Evolutionary conservation across 148 eudicot species (phyloP).

Genomic region (Vaccinium macrocarpon): DNA sequence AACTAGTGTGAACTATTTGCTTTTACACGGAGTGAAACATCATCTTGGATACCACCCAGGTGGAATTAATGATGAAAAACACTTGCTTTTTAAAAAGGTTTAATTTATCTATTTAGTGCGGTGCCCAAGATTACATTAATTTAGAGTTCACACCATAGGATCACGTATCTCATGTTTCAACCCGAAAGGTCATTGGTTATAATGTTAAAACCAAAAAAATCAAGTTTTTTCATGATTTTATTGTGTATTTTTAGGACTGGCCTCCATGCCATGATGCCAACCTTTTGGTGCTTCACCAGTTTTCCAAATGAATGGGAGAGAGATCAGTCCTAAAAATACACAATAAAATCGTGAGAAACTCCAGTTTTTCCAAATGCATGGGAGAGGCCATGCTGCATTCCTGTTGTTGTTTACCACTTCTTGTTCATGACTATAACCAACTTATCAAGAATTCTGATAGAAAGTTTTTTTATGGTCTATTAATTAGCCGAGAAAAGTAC

Average conservation of each 20-base stretch:
- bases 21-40: background rate
- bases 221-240: background rate
- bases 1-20: background rate
- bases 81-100: background rate
- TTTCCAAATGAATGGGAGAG: background rate
- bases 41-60: background rate
- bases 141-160: background rate
- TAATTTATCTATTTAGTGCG: background rate
- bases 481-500: slow-evolving; percentile 79
- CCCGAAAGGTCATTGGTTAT: background rate
- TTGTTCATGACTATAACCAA: background rate
- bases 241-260: background rate
- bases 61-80: background rate
- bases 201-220: background rate
- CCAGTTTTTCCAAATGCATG: background rate
- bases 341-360: too few species aligned
- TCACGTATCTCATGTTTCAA: background rate
- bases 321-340: too few species aligned
- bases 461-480: slow-evolving; percentile 17
- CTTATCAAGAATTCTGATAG: slow-evolving; percentile 6
- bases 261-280: background rate
- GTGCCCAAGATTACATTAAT: background rate
- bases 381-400: background rate
- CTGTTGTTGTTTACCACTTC: background rate
- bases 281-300: background rate